A percentile compares a stretch with the other conserved stretches of the same genome.
Evolutionary conservation across 805 yeast genomes (phyloP).

Genomic region (Danielia reshetovae): DNA sequence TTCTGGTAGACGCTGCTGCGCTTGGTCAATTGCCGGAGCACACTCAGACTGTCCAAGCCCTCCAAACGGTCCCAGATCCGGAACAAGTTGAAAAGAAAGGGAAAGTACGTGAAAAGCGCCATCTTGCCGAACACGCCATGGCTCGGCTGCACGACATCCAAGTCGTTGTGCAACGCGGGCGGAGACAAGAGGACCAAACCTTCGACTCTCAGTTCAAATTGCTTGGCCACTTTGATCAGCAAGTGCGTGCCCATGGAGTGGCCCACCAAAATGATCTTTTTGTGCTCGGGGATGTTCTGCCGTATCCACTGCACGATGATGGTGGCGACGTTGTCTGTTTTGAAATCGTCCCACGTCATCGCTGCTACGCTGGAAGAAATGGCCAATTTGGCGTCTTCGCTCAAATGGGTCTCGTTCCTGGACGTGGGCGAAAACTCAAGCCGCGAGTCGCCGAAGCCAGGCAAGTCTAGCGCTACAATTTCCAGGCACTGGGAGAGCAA

Average conservation of each 20-base stretch:
- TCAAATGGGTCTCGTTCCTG: conserved; percentile 16
- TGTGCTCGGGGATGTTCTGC: conserved; percentile 35
- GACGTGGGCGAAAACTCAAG: conserved; percentile 10
- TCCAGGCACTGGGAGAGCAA: conserved; percentile 59
- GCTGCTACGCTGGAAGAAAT: conserved; percentile 26
- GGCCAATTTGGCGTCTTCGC: conserved; percentile 28
- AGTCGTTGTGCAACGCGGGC: conserved; percentile 35
- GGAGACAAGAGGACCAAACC: conserved; percentile 49
- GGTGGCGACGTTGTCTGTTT: conserved; percentile 38
- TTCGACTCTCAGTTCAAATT: conserved; percentile 41
- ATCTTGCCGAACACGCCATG: conserved; percentile 12
- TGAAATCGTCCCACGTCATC: conserved; percentile 40
- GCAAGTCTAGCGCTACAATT: conserved; percentile 71
- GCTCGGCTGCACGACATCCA: conserved; percentile 4
- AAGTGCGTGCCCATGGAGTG: conserved; percentile 74
- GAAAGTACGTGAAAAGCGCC: conserved; percentile 34
- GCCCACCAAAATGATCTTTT: conserved; percentile 51
- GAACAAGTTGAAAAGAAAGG: conserved; percentile 49
- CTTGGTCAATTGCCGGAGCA: conserved; percentile 46
- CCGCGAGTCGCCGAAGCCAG: conserved; percentile 74
- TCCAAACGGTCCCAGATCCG: conserved; percentile 58
- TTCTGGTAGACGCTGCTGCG: conserved; percentile 36
- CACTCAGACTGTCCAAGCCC: conserved; percentile 59
- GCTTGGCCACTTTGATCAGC: conserved; percentile 41
- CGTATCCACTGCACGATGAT: conserved; percentile 35